Conservation (phyloP, 345 rosid genomes). For the Salix caprea region DNA sequence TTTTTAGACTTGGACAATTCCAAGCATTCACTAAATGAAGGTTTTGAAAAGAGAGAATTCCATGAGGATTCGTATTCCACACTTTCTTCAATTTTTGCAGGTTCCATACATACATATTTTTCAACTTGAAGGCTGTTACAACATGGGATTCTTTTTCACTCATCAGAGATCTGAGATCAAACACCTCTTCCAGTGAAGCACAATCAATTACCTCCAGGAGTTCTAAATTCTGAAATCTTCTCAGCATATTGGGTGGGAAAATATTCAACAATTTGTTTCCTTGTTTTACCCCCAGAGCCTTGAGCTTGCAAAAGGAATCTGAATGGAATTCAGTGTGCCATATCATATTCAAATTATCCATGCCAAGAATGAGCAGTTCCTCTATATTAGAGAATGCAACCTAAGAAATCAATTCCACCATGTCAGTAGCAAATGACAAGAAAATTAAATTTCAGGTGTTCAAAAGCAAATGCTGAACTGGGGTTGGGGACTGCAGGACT, state of each 20-base stretch:
- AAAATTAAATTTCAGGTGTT: no score
- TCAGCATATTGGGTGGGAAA: constrained; percentile 11
- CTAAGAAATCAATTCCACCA: not conserved
- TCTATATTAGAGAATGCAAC: constrained; percentile 24
- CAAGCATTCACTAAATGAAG: not conserved
- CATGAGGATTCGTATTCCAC: constrained; percentile 8
- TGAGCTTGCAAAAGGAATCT: constrained; percentile 18
- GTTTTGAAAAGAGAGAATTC: not conserved
- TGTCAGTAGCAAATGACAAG: not conserved
- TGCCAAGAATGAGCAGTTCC: not conserved
- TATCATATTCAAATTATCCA: constrained; percentile 18
- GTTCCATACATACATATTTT: fast-evolving
- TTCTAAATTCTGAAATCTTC: not conserved
- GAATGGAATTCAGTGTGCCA: constrained; percentile 10
- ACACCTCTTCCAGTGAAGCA: constrained; percentile 8
- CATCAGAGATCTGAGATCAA: constrained; percentile 5
- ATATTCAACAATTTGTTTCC: not conserved
- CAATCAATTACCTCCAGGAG: not conserved
- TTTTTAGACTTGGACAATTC: not conserved
- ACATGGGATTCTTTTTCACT: not conserved
- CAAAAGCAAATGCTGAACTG: no score
- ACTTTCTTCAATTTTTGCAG: constrained; percentile 3
- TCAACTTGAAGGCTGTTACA: not conserved
- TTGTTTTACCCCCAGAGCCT: not conserved
- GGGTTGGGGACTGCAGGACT: not conserved